Base-by-base conservation (phyloP, 208 protist species). In the Lotmaria passim region DNA sequence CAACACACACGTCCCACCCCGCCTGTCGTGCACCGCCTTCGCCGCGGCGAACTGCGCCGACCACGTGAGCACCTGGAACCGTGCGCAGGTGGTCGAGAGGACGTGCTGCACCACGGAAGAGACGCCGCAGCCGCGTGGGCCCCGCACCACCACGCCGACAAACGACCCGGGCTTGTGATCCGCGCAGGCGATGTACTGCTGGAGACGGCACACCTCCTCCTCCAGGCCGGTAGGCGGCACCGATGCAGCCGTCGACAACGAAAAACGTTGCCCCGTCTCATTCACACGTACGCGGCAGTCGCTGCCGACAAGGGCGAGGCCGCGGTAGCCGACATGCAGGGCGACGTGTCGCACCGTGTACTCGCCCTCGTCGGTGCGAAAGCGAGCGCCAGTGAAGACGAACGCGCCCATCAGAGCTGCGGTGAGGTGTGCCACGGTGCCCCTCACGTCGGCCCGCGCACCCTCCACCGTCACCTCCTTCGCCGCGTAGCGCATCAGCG, bases 221-320 rank as follows among this genome's bases (percentile, higher is more conserved):
- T 86, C 78, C 11, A 92, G 69, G 7, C 82, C 86, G 39, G 89
- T 57, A 10, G 80, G 83, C 2, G 30, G 30, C 7, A 6, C 41
- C n/a, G 51, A 5, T 2, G 19, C n/a, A n/a, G n/a, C n/a, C n/a
- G n/a, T n/a, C n/a, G n/a, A n/a, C n/a, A n/a, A n/a, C n/a, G n/a
- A n/a, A n/a, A n/a, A n/a, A 10, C 23, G 43, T 34, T 50, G 38
- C 26, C 23, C 31, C 21, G 7, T 6, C 50, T 84, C 63, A 60
- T 94, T 95, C 26, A 95, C 69, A 24, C 81, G 82, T 15, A 92
- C 57, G 26, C 78, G 80, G 59, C 82, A 86, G 31, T 69, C 67
- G 10, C 52, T 51, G 21, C 80, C 60, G 19, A 93, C 79, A 28
- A 90, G 75, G 1, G 82, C 80, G 15, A 91, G 57, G 17, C 87